Conservation (phyloP, 768 basidiomycete species). For the Asterophora lycoperdoides region DNA sequence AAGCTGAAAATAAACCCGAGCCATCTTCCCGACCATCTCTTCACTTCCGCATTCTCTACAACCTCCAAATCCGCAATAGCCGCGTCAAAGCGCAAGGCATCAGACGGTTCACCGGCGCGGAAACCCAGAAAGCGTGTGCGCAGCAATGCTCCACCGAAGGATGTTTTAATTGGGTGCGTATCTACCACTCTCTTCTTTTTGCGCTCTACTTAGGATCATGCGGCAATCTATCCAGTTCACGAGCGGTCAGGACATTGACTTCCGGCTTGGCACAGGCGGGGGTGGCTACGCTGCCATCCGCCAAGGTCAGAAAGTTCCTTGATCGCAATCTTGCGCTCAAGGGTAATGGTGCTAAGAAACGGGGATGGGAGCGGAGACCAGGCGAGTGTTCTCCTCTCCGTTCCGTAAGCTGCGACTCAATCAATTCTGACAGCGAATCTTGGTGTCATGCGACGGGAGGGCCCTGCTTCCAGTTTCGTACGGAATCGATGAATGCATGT, state of each 20-base stretch:
- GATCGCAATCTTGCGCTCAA: conserved; percentile 47
- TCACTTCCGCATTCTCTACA: conserved; percentile 50
- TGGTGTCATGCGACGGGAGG: conserved; percentile 49
- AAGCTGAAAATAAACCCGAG: conserved; percentile 29
- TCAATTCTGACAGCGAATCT: conserved; percentile 40
- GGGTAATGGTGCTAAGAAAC: conserved; percentile 32
- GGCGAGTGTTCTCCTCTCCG: conserved; percentile 33
- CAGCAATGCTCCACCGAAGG: conserved; percentile 34
- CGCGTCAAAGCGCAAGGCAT: conserved; percentile 19
- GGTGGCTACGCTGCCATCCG: conserved; percentile 44
- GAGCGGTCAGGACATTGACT: conserved; percentile 46
- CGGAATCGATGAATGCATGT: conserved; percentile 23
- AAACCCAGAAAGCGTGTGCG: conserved; percentile 29
- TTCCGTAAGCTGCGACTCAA: conserved; percentile 1
- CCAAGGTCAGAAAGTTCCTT: conserved; percentile 48
- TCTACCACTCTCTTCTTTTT: conserved; percentile 1
- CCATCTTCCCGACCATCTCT: conserved; percentile 66
- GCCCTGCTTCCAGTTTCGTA: conserved; percentile 54
- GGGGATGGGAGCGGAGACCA: conserved; percentile 56
- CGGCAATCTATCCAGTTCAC: conserved; percentile 36
- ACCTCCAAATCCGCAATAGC: conserved; percentile 15
- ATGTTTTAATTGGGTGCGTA: conserved; percentile 53
- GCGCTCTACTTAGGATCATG: neutral
- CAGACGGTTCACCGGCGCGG: conserved; percentile 19
- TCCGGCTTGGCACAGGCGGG: conserved; percentile 25